Percentiles rank a stretch among this genome's conserved stretches.
These are phyloP conservation scores for Hymenoscyphus fraxineus DNA, from an alignment of 2,329 filamentous ascomycete genomes.

Conservation along the genomic window DNA sequence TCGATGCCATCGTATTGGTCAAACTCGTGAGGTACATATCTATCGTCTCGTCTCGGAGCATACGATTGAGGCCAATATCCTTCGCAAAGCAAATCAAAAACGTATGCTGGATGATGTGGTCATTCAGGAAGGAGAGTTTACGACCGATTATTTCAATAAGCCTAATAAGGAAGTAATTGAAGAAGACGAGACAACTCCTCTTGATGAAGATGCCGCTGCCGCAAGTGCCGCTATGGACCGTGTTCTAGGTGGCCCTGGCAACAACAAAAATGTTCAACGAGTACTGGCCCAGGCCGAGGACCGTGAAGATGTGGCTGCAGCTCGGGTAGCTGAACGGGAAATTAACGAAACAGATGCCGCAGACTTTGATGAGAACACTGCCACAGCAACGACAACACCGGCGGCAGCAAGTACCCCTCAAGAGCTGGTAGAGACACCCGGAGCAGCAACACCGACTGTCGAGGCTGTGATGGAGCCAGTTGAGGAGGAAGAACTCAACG, in stretches of 20 bases:
- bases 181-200: constrained; percentile 40
- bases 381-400: constrained; percentile 31
- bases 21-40: constrained; percentile 96
- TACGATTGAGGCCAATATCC: constrained; percentile 96
- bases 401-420: constrained; percentile 30
- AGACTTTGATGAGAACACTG: constrained; percentile 70
- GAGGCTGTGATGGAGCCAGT: constrained; percentile 28
- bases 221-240: constrained; percentile 82
- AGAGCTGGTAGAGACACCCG: constrained; percentile 41
- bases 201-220: constrained; percentile 64
- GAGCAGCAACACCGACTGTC: constrained; percentile 31
- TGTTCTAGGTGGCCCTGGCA: constrained; percentile 61
- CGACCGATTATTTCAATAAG: constrained; percentile 90
- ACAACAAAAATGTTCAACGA: constrained; percentile 62
- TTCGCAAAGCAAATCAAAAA: constrained; percentile 95
- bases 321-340: constrained; percentile 83
- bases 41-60: constrained; percentile 91
- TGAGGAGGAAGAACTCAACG: constrained; percentile 51
- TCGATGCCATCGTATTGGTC: constrained; percentile 92
- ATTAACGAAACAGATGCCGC: constrained; percentile 78
- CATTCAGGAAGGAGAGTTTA: constrained; percentile 97
- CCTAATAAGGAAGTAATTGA: constrained; percentile 67
- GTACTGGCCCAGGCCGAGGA: constrained; percentile 90
- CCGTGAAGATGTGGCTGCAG: constrained; percentile 83
- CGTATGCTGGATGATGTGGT: constrained; percentile 97